phyloP scores from a whole-genome alignment of 2,329 filamentous ascomycete genomes.

The Exophiala mesophila region DNA sequence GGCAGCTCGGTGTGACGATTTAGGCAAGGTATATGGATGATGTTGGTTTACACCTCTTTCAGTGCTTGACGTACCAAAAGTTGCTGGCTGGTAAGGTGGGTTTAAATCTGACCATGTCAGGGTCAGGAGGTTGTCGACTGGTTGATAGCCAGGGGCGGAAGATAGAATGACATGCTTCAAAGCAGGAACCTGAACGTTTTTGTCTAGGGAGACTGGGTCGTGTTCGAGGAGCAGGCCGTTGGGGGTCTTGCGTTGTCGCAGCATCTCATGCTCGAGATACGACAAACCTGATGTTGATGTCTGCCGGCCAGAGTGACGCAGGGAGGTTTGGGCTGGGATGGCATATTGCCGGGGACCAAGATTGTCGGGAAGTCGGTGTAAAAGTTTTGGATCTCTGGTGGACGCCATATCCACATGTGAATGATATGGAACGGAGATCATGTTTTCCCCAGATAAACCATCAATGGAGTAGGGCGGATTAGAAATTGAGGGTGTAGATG shows the following conservation, averaged over 20 bases:
- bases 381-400: slow-evolving; percentile 13
- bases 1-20: slow-evolving; percentile 19
- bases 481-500: background rate
- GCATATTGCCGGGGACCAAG: slow-evolving; percentile 22
- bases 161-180: slow-evolving; percentile 79
- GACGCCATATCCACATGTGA: slow-evolving; percentile 16
- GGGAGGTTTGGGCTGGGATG: slow-evolving; percentile 12
- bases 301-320: slow-evolving; percentile 11
- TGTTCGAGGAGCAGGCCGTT: slow-evolving; percentile 88
- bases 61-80: slow-evolving; percentile 1
- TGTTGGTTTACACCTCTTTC: slow-evolving; percentile 12
- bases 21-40: slow-evolving; percentile 10
- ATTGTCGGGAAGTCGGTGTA: slow-evolving; percentile 10
- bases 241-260: slow-evolving; percentile 74
- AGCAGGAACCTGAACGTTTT: slow-evolving; percentile 67
- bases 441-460: too few relatives aligned
- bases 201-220: slow-evolving; percentile 73
- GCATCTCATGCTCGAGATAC: slow-evolving; percentile 61
- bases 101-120: slow-evolving; percentile 34
- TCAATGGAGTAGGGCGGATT: background rate
- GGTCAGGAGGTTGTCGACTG: slow-evolving; percentile 5
- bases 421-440: slow-evolving; percentile 18
- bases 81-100: slow-evolving; percentile 6
- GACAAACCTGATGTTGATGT: slow-evolving; percentile 17
- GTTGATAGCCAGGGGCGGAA: slow-evolving; percentile 38